Percentiles rank a stretch among this genome's conserved stretches.
Conservation (phyloP, 768 basidiomycete species). For the Mycena amicta region DNA sequence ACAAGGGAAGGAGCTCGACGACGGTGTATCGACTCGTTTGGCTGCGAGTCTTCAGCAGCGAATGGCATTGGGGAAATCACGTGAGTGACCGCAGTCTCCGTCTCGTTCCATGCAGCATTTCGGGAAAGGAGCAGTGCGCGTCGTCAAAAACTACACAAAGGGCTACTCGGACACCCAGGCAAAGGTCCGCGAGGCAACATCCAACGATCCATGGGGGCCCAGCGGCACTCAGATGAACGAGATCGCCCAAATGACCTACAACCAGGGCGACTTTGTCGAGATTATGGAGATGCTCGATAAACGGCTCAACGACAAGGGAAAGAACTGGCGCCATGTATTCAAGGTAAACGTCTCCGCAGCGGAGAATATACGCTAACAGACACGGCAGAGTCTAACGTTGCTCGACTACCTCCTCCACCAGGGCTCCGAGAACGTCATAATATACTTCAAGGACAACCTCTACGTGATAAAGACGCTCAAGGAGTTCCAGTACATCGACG, state of each 20-base stretch:
- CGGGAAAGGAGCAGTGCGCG: constrained; percentile 82
- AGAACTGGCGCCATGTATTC: constrained; percentile 99
- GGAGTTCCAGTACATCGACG: constrained; percentile 97
- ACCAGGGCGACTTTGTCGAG: constrained; percentile 98
- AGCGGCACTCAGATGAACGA: constrained; percentile 99
- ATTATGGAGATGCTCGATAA: constrained; percentile 99
- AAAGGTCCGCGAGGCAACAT: constrained; percentile 95
- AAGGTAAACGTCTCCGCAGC: constrained; percentile 58
- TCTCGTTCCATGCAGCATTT: constrained; percentile 87
- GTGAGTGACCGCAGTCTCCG: no score
- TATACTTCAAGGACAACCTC: constrained; percentile 96
- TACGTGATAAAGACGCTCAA: constrained; percentile 99
- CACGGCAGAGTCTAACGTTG: constrained; percentile 76
- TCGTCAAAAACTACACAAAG: constrained; percentile 94
- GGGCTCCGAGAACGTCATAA: constrained; percentile 96
- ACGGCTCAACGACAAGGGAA: constrained; percentile 96
- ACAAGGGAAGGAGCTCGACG: constrained; percentile 8
- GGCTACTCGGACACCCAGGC: constrained; percentile 92
- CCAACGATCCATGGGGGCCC: constrained; percentile 98
- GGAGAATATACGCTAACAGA: constrained; percentile 1
- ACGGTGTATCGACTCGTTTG: constrained; percentile 22
- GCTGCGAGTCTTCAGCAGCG: constrained; percentile 26
- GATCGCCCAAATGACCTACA: constrained; percentile 94
- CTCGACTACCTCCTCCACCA: constrained; percentile 96
- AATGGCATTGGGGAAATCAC: no score